Evolutionary conservation across 164 flowering plant genomes (phyloP).

Genomic region (Sextonia rubra): DNA sequence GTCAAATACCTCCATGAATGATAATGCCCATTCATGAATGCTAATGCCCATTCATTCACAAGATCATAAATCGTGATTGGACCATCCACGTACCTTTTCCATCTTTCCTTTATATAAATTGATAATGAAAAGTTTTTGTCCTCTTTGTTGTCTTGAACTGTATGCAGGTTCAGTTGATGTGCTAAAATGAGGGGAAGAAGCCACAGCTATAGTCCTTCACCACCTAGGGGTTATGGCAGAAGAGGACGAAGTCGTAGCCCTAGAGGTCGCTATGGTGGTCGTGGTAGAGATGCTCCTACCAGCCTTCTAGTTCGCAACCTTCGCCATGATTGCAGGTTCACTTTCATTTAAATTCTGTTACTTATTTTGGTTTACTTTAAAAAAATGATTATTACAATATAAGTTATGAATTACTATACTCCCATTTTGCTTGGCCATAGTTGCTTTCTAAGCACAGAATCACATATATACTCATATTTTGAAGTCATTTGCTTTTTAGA

Average conservation of each 20-base stretch:
- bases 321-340: constrained; percentile 75
- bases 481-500: too few relatives aligned
- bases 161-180: not conserved
- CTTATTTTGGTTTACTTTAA: too few relatives aligned
- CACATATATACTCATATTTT: too few relatives aligned
- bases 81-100: too few relatives aligned
- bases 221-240: constrained; percentile 70
- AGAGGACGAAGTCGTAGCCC: constrained; percentile 77
- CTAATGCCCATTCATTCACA: too few relatives aligned
- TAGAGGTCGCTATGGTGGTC: constrained; percentile 57
- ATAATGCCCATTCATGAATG: too few relatives aligned
- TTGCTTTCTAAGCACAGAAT: too few relatives aligned
- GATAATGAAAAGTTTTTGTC: not conserved
- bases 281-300: constrained; percentile 69
- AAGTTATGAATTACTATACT: not conserved
- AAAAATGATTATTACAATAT: too few relatives aligned
- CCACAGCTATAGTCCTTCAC: constrained; percentile 80
- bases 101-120: too few relatives aligned
- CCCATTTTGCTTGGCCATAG: too few relatives aligned
- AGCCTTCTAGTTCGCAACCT: constrained; percentile 92
- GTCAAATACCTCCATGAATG: too few relatives aligned
- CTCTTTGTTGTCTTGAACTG: not conserved
- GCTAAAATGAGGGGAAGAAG: constrained; percentile 82
- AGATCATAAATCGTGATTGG: too few relatives aligned
- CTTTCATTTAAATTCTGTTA: not conserved